Evolutionary conservation across 1,139 yeast genomes (phyloP), one percentile per base, ranked within the genome.

Genomic region (Candida sanyaensis): DNA sequence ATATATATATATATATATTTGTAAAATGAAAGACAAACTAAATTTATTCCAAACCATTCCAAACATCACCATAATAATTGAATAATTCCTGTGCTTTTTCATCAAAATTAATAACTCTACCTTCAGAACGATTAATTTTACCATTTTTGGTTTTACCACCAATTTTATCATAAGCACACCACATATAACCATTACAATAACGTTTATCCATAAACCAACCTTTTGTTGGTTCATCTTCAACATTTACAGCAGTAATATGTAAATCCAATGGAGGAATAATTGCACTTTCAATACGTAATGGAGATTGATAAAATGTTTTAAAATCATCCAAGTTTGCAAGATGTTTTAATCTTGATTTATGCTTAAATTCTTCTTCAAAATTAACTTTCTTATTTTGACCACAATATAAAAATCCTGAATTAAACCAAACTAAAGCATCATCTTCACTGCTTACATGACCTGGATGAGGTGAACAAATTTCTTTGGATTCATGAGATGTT

Each of bases 121-220:
- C 74, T 1, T 47, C 37, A 42, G 61, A 65, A 6, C 63, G 58
- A 45, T 61, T 67, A 17, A 17, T 17, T 17, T 17, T 17, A 41
- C 64, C 68, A 4, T 44, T 46, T 26, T 27, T 28, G 9, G 13
- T 41, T 6, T 47, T 40, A 3, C 73, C 79, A 38, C 80, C 80
- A 48, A 75, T 63, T n/a, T 60, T 52, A 34, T 74, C 71, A 54
- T 71, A 75, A 1, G 76, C 78, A 65, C 80, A 75, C 73, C 78
- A 75, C 40, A 73, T 57, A 50, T 75, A 75, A 10, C 71, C 65
- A 30, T 66, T 66, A 61, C 81, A 75, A 46, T 73, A 73, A 12
- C 52, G 56, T 40, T 37, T 48, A 24, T 63, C 69, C 70, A 64
- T 64, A 17, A 59, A 44, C 76, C 76, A 71, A 3, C 73, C 61